These are phyloP conservation scores for Thalassiosira delicatula DNA, from an alignment of 352 stramenopile species.

Conservation along the genomic window DNA sequence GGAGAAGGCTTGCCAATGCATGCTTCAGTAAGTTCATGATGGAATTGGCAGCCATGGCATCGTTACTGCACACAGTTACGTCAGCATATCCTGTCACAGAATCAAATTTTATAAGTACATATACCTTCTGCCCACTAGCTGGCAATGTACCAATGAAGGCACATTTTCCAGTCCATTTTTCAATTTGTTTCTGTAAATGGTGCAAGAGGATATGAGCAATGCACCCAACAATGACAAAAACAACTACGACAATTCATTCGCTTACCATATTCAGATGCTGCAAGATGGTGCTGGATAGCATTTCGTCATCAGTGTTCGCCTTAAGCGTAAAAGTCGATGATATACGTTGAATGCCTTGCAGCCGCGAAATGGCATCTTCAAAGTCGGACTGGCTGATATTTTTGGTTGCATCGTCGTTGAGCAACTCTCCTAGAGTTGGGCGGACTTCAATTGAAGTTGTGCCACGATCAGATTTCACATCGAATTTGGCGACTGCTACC, in stretches of 20 bases:
- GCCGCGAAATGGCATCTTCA: slow-evolving; percentile 55
- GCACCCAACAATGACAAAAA: slow-evolving; percentile 8
- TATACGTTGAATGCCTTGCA: slow-evolving; percentile 73
- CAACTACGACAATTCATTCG: background rate
- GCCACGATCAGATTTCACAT: slow-evolving; percentile 75
- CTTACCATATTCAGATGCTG: slow-evolving; percentile 57
- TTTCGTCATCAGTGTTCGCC: slow-evolving; percentile 35
- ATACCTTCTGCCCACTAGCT: slow-evolving; percentile 67
- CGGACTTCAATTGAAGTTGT: slow-evolving; percentile 76
- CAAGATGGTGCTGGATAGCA: slow-evolving; percentile 36
- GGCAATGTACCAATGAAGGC: slow-evolving; percentile 70
- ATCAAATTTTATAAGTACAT: slow-evolving; percentile 68
- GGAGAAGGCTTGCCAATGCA: slow-evolving; percentile 41
- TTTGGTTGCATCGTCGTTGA: slow-evolving; percentile 43
- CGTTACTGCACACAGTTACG: slow-evolving; percentile 75
- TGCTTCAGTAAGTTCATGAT: slow-evolving; percentile 72
- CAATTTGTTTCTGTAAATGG: slow-evolving; percentile 49
- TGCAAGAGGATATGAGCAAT: background rate
- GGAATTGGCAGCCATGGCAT: slow-evolving; percentile 74
- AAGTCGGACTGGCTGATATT: slow-evolving; percentile 61
- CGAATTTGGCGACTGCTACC: slow-evolving; percentile 69
- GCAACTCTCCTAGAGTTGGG: slow-evolving; percentile 71
- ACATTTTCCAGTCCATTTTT: slow-evolving; percentile 47
- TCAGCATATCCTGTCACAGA: slow-evolving; percentile 42
- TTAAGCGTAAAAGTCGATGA: slow-evolving; percentile 55